phyloP scores from a whole-genome alignment of 441 rosid genomes.

The Corymbia citriodora region DNA sequence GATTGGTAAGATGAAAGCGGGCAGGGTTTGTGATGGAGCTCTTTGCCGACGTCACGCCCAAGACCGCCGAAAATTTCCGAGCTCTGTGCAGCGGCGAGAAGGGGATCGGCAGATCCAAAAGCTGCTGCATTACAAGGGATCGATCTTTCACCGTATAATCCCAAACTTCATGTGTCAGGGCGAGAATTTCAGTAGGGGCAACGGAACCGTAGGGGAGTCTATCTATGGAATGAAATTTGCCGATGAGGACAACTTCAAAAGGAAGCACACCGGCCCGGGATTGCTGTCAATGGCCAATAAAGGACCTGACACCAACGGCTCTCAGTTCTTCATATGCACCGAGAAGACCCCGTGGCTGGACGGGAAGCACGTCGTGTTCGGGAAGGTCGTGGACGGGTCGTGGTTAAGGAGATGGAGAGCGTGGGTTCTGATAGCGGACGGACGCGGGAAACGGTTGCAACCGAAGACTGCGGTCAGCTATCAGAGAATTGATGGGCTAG shows the following conservation, averaged over 20 bases:
- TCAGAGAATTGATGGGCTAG: not conserved
- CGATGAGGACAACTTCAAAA: conserved; percentile 16
- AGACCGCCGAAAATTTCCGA: not conserved
- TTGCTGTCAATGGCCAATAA: conserved; percentile 6
- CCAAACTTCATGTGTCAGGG: conserved; percentile 13
- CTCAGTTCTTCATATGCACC: conserved; percentile 14
- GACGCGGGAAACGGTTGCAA: not conserved
- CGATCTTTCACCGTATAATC: conserved; percentile 3
- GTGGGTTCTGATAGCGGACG: not conserved
- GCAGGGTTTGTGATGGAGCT: too few relatives aligned
- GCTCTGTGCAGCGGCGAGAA: conserved; percentile 14
- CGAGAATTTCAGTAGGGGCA: conserved; percentile 4
- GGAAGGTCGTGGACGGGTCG: conserved; percentile 10
- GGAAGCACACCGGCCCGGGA: conserved; percentile 7
- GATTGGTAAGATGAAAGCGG: too few relatives aligned
- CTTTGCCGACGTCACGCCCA: too few relatives aligned
- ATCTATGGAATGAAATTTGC: conserved; percentile 2
- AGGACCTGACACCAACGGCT: conserved; percentile 10
- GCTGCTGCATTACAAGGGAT: conserved; percentile 13
- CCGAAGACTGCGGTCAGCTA: conserved; percentile 7
- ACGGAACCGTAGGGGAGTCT: conserved; percentile 11
- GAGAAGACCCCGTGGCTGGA: conserved; percentile 13
- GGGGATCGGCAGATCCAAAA: not conserved
- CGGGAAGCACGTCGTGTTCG: conserved; percentile 15
- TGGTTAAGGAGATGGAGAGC: conserved; percentile 14